A percentile compares a stretch with the other conserved stretches of the same genome.
phyloP scores from a whole-genome alignment of 768 basidiomycete species.

The Amyloporia xantha region DNA sequence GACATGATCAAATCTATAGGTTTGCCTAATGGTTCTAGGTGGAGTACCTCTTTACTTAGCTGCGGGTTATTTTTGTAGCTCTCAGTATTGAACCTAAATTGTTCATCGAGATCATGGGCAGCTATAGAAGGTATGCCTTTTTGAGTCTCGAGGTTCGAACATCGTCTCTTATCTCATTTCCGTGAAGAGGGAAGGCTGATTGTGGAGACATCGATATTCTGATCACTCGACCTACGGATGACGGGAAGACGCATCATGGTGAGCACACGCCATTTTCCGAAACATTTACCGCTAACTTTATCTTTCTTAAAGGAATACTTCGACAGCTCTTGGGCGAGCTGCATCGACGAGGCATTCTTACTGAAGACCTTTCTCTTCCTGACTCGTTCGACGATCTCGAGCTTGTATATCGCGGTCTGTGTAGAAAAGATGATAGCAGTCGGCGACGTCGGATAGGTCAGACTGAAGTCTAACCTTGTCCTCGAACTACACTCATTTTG shows the following conservation, averaged over 20 bases:
- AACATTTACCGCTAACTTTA: not conserved
- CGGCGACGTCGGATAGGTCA: conserved; percentile 62
- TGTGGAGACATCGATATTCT: conserved; percentile 93
- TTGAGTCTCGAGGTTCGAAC: not conserved
- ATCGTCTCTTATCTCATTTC: not conserved
- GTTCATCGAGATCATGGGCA: conserved; percentile 86
- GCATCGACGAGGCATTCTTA: conserved; percentile 55
- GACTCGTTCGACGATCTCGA: conserved; percentile 65
- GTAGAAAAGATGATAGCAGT: conserved; percentile 35
- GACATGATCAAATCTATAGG: conserved; percentile 67
- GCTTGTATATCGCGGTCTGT: conserved; percentile 76
- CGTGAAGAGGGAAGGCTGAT: conserved; percentile 62
- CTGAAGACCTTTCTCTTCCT: conserved; percentile 73
- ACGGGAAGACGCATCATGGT: conserved; percentile 75
- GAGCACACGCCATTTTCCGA: conserved; percentile 1
- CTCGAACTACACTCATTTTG: not conserved
- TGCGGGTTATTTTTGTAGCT: conserved; percentile 34
- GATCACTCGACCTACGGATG: conserved; percentile 66
- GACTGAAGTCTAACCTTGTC: conserved; percentile 6
- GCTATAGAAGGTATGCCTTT: conserved; percentile 59
- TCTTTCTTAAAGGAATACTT: conserved; percentile 45
- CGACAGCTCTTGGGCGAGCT: conserved; percentile 50
- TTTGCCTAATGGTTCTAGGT: conserved; percentile 18
- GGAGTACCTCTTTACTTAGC: too few species aligned
- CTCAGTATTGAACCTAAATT: conserved; percentile 63